These are phyloP conservation scores for Xanthoparmelia taractica DNA, from an alignment of 495 filamentous ascomycete species.

Conservation along the genomic window DNA sequence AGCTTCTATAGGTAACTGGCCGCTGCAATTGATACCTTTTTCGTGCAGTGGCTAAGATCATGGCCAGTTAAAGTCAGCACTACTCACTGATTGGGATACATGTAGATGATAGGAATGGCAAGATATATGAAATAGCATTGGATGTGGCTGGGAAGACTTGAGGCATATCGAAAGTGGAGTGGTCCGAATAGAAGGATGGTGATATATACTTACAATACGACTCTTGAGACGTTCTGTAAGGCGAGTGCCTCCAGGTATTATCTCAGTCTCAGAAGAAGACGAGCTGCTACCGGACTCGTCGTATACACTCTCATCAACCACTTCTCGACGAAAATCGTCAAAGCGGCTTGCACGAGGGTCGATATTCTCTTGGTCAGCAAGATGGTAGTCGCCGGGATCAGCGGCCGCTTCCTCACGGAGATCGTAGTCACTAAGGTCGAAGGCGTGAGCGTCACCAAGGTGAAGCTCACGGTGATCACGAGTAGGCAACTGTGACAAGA, in stretches of 20 bases:
- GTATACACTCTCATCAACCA: neutral
- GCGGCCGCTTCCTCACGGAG: neutral
- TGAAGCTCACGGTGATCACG: neutral
- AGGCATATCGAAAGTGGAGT: neutral
- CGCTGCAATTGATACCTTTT: slow-evolving; percentile 21
- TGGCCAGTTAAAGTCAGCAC: no score
- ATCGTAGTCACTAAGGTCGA: neutral
- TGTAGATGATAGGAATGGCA: neutral
- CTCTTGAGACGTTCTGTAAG: neutral
- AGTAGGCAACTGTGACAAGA: neutral
- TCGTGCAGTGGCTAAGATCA: slow-evolving; percentile 18
- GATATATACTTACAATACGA: slow-evolving; percentile 8
- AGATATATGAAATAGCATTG: neutral
- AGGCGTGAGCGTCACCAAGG: neutral
- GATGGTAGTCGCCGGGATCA: neutral
- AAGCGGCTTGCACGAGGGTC: neutral
- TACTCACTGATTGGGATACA: neutral
- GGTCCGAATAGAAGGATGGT: neutral
- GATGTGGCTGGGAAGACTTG: neutral
- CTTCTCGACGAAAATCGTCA: neutral
- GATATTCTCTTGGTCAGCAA: neutral
- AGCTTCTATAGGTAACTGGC: slow-evolving; percentile 18
- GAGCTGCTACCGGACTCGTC: neutral
- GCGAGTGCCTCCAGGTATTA: slow-evolving; percentile 8
- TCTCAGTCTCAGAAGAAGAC: slow-evolving; percentile 3